Base-by-base conservation (phyloP, 805 yeast genomes). In the Saturnispora mendoncae region DNA sequence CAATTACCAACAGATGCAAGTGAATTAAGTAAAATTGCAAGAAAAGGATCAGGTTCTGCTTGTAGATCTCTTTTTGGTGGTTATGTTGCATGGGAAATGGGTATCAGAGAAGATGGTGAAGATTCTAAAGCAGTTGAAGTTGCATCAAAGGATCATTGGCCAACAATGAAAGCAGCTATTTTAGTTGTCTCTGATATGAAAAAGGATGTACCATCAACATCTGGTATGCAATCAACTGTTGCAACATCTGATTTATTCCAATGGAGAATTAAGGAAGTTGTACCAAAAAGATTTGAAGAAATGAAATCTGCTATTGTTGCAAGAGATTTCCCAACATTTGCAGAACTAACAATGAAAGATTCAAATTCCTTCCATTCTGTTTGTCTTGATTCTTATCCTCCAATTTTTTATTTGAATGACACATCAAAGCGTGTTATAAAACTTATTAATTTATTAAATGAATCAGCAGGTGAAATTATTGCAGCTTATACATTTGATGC, bases 1-100 rank as follows among this genome's bases (percentile, higher is more conserved):
- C 62, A 84, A 61, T 76, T 92, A 46, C 94, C 95, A n/a, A 83
- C 84, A 56, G 74, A 82, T 46, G 69, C 74, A 55, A 82, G 92
- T 18, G 95, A 87, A 56, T 72, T 92, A 48, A 84, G 95, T 49
- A 82, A 80, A 57, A 83, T 92, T 56, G 98, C 99, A 12, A 79
- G 99, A 65, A 90, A 87, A 65, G 99, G 99, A 25, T 87, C 97
- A 6, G 99, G 98, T 2, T 86, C 96, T 12, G 98, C 98, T 6
- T 92, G 99, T 66, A 75, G 99, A 62, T 92, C 97, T 7, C 68
- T 92, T 47, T 86, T 85, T 63, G 97, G 98, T 36, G 99, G 99
- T 6, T 92, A 78, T 57, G 99, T 92, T 10, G 97, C 97, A 3
- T 92, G 99, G 99, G 96, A 92, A 62, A 87, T 88, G 97, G 99